Evolutionary conservation across 352 stramenopile genomes (phyloP), one percentile per base, ranked within the genome.

Genomic region (Globisporangium rhizosaccharum): DNA sequence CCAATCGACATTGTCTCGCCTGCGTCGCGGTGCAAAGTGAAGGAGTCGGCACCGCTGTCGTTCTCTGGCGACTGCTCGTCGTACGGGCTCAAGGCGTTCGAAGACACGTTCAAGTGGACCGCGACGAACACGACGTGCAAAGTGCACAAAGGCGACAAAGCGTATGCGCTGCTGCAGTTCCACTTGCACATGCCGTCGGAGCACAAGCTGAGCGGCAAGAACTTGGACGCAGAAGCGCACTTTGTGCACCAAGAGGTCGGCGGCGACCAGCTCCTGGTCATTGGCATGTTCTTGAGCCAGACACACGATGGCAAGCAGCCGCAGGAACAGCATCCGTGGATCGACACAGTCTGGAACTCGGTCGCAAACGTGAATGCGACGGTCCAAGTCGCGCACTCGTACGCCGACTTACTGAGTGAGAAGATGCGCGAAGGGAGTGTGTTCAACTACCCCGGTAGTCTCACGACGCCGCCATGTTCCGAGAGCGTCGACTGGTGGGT

Each of bases 361-460:
- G 15, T 67, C 3, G 46, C 37, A 11, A 28, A 36, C 15, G 48
- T 65, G 37, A 65, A 67, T 39, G 20, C 46, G 41, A 67, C 47
- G 3, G 56, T 59, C 23, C 25, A 65, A 25, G 39, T 67, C 12
- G n/a, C 28, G 33, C 53, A 64, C 56, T 67, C 56, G 30, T 65
- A 67, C 51, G 48, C 61, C 15, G 46, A 58, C 9, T 28, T 59
- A 15, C 42, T 65, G 26, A 49, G 17, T 4, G 56, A 52, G 26
- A 57, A 65, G 30, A 64, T 59, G 48, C 15, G 30, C 56, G 50
- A 65, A 44, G 47, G 57, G 23, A 50, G 36, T 26, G 48, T 90
- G 23, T 84, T 87, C 63, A 90, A 90, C 68, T 90, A 90, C 72
- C 56, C 73, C 0, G 80, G 80, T n/a, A 88, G 80, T 20, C 67